These are phyloP conservation scores for Croton laevigatus DNA, from an alignment of 441 rosid species.

Conservation along the genomic window DNA sequence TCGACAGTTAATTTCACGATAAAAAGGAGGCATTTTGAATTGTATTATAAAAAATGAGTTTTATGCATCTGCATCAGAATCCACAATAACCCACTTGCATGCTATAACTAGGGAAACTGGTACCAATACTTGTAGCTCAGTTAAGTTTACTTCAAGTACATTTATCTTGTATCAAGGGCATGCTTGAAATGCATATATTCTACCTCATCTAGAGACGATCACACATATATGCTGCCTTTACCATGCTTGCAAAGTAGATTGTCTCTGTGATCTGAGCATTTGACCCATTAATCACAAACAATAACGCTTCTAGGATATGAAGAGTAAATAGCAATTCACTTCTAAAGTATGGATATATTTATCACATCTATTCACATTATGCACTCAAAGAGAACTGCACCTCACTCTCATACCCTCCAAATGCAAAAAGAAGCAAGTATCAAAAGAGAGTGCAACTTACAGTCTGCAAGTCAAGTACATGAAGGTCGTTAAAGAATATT, in stretches of 20 bases:
- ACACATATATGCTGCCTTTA: not conserved
- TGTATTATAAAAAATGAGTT: not conserved
- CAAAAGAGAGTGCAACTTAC: conserved; percentile 42
- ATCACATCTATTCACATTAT: not conserved
- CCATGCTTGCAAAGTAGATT: not conserved
- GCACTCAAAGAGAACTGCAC: conserved; percentile 7
- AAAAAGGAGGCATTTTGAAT: not conserved
- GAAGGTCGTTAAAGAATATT: conserved; percentile 81
- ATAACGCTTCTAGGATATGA: not conserved
- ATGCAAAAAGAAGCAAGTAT: not conserved
- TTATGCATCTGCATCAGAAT: conserved; percentile 4
- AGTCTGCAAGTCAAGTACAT: conserved; percentile 81
- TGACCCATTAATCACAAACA: not conserved
- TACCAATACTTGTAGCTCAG: not conserved
- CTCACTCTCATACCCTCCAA: conserved; percentile 1
- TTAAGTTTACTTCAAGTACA: not conserved
- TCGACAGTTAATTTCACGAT: not conserved
- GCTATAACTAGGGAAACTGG: not conserved
- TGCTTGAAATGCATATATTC: no score
- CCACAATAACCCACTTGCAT: not conserved
- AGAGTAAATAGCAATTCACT: not conserved
- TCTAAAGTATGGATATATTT: not conserved
- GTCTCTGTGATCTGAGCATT: not conserved
- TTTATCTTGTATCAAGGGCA: not conserved
- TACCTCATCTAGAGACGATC: conserved; percentile 7